Conservation (phyloP, 345 rosid genomes). For the Acer saccharum region DNA sequence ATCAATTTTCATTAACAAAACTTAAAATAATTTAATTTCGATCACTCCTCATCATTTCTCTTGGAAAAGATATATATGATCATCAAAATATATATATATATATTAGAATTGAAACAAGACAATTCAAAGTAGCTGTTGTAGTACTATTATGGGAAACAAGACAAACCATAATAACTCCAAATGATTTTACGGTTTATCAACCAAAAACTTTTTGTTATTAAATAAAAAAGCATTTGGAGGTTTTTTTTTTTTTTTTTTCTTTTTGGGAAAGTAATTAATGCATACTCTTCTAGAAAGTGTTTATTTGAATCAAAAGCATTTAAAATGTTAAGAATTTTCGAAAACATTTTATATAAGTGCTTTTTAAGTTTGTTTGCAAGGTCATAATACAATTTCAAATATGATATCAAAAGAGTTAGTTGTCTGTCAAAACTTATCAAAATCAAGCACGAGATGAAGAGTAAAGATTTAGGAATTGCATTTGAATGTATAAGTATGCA, state of each 20-base stretch:
- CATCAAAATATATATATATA: neutral
- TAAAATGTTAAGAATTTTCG: conserved; percentile 29
- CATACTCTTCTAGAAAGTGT: conserved; percentile 8
- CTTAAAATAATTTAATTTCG: neutral
- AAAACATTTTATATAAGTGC: neutral
- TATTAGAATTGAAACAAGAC: neutral
- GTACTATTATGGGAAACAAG: conserved; percentile 17
- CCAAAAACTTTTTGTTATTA: neutral
- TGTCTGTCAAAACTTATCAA: too few species aligned
- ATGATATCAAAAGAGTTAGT: too few species aligned
- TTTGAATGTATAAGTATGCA: too few species aligned
- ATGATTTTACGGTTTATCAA: too few species aligned
- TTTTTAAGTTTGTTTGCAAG: neutral
- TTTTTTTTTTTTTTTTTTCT: neutral
- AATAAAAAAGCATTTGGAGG: neutral
- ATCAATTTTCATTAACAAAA: conserved; percentile 19
- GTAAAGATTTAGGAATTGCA: too few species aligned
- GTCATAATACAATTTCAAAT: neutral
- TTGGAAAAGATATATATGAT: neutral
- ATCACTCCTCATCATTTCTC: conserved; percentile 21
- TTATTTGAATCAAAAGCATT: conserved; percentile 28
- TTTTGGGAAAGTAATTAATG: neutral
- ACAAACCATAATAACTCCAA: conserved; percentile 13
- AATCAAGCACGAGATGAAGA: too few species aligned
- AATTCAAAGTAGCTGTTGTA: conserved; percentile 6